Evolutionary conservation across 2,329 filamentous ascomycete species (phyloP).

Genomic region (Sclerotiophoma versabilis): DNA sequence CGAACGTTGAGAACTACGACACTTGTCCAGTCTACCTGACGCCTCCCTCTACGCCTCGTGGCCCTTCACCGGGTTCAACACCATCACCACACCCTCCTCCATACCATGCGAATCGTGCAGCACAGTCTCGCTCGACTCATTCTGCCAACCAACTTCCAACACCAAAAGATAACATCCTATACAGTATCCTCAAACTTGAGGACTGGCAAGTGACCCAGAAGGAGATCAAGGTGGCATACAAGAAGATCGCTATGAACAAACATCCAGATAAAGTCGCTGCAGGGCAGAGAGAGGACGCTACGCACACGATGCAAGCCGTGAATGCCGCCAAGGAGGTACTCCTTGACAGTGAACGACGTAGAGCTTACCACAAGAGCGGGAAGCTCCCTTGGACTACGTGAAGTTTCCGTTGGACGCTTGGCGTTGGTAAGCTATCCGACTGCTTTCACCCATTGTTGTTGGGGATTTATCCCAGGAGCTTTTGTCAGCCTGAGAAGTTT

Average conservation of each 20-base stretch:
- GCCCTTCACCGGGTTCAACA: neutral
- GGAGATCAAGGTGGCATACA: slow-evolving; percentile 29
- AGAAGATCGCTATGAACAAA: slow-evolving; percentile 16
- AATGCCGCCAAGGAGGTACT: slow-evolving; percentile 37
- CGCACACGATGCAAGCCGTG: slow-evolving; percentile 31
- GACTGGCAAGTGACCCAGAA: slow-evolving; percentile 20
- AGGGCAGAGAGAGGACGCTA: slow-evolving; percentile 22
- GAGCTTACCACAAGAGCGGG: slow-evolving; percentile 21
- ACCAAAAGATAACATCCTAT: slow-evolving; percentile 26
- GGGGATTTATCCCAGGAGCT: too few relatives aligned
- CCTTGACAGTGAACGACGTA: slow-evolving; percentile 17
- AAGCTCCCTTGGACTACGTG: slow-evolving; percentile 19
- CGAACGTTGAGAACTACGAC: slow-evolving; percentile 28
- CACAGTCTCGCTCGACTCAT: neutral
- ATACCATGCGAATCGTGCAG: neutral
- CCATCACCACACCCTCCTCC: slow-evolving; percentile 8
- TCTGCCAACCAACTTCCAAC: neutral
- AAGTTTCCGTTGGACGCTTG: neutral
- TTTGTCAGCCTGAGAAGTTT: neutral
- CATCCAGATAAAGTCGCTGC: slow-evolving; percentile 33
- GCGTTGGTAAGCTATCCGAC: neutral
- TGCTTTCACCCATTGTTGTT: too few relatives aligned
- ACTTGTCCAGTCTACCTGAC: slow-evolving; percentile 4
- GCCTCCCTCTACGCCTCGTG: slow-evolving; percentile 1
- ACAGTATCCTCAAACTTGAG: slow-evolving; percentile 24